phyloP scores from a whole-genome alignment of 768 basidiomycete species.

The Mycena pura region DNA sequence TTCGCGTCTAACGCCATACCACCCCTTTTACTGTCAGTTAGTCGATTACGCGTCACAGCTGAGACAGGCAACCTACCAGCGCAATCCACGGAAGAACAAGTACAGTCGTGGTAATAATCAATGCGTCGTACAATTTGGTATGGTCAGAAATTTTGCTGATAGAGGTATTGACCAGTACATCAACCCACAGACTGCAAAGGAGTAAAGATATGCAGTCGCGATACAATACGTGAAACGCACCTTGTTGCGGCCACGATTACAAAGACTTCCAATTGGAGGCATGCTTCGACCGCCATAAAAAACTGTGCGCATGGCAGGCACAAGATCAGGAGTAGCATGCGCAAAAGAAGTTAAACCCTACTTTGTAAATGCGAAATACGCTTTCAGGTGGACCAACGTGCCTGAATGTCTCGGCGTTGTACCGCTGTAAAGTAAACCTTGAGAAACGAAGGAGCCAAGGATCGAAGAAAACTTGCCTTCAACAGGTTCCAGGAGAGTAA shows the following conservation, averaged over 20 bases:
- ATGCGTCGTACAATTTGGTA: conserved; percentile 47
- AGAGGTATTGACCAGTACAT: conserved; percentile 55
- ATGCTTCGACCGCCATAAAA: conserved; percentile 60
- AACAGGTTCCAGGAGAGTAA: conserved; percentile 56
- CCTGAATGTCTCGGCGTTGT: conserved; percentile 54
- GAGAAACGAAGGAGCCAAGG: background rate
- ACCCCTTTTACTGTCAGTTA: conserved; percentile 49
- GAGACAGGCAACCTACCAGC: conserved; percentile 45
- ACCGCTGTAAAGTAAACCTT: conserved; percentile 43
- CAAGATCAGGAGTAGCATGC: background rate
- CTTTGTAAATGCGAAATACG: conserved; percentile 58
- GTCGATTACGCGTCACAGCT: too few relatives aligned
- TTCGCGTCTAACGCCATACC: conserved; percentile 59
- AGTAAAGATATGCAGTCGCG: background rate
- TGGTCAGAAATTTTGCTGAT: conserved; percentile 51
- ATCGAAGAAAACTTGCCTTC: conserved; percentile 37
- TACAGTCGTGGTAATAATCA: conserved; percentile 51
- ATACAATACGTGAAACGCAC: background rate
- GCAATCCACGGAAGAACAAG: conserved; percentile 59
- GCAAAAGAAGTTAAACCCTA: conserved; percentile 25
- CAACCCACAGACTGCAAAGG: conserved; percentile 55
- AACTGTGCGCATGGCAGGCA: conserved; percentile 48
- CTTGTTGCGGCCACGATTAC: conserved; percentile 52
- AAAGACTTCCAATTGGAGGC: conserved; percentile 61
- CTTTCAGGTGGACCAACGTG: conserved; percentile 59